These are phyloP conservation scores for Dioscorea dumetorum DNA, from an alignment of 106 monocot genomes.

Conservation along the genomic window DNA sequence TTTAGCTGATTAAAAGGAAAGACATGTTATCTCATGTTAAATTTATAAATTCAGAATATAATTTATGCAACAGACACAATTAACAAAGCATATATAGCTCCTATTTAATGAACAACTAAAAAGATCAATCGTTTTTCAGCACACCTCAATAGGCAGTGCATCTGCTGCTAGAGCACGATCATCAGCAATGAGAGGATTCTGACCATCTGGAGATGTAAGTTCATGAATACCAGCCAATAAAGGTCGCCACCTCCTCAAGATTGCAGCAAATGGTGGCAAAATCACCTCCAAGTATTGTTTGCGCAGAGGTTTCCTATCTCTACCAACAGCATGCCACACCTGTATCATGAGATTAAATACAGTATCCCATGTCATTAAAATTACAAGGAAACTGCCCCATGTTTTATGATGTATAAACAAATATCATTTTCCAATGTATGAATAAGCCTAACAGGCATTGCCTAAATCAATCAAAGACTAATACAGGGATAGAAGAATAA, in stretches of 20 bases:
- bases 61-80: too few species aligned
- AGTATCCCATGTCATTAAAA: too few species aligned
- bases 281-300: slow-evolving; percentile 84
- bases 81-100: background rate
- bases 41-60: too few species aligned
- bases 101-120: background rate
- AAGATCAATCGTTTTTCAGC: background rate
- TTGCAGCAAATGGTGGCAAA: slow-evolving; percentile 93
- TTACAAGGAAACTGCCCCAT: too few species aligned
- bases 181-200: slow-evolving; percentile 85
- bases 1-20: too few species aligned
- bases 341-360: slow-evolving; percentile 22
- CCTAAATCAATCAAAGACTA: too few species aligned
- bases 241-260: slow-evolving; percentile 88
- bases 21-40: too few species aligned
- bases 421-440: too few species aligned
- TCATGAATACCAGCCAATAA: slow-evolving; percentile 97
- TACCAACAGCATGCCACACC: slow-evolving; percentile 96
- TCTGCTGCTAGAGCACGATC: slow-evolving; percentile 90
- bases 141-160: slow-evolving; percentile 84
- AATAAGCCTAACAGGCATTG: too few species aligned
- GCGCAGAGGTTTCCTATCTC: slow-evolving; percentile 59
- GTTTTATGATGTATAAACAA: too few species aligned
- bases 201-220: slow-evolving; percentile 79
- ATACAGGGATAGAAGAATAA: too few species aligned